These are phyloP conservation scores for Berkeleyomyces basicola DNA, from an alignment of 2,329 filamentous ascomycete species.

Conservation along the genomic window DNA sequence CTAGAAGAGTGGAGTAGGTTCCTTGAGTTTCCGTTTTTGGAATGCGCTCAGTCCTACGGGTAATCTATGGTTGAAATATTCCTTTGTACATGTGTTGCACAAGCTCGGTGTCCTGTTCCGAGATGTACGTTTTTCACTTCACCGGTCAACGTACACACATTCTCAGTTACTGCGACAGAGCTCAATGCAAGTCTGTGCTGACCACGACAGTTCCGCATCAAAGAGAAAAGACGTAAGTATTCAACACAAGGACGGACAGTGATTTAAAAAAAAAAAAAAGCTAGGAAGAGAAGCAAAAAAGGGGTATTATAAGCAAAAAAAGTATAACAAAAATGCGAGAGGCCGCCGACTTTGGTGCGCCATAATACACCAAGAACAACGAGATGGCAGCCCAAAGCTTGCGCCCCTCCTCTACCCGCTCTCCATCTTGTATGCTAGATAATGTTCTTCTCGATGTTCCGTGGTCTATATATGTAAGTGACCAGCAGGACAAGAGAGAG, in stretches of 20 bases:
- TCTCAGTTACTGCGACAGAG: no score
- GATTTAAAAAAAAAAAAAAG: background rate
- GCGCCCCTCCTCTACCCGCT: background rate
- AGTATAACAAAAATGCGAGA: slow-evolving; percentile 19
- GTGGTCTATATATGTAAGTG: background rate
- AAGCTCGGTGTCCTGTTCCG: no score
- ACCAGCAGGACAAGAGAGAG: background rate
- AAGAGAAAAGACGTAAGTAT: background rate
- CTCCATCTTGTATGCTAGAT: background rate
- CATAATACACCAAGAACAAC: background rate
- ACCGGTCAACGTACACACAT: no score
- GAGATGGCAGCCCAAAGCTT: background rate
- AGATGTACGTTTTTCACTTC: no score
- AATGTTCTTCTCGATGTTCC: background rate
- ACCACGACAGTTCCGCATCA: background rate
- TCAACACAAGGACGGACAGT: background rate
- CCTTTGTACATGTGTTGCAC: no score
- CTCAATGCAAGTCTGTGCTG: no score
- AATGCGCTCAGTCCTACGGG: background rate
- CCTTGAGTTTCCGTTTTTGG: background rate
- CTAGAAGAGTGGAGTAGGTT: slow-evolving; percentile 5
- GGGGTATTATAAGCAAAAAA: slow-evolving; percentile 35
- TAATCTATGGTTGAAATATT: background rate
- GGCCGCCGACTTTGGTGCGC: slow-evolving; percentile 13
- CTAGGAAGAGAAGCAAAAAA: slow-evolving; percentile 19